Percentiles rank a stretch among this genome's conserved stretches.
phyloP scores from a whole-genome alignment of 805 yeast species.

The Maudiozyma bulderi region DNA sequence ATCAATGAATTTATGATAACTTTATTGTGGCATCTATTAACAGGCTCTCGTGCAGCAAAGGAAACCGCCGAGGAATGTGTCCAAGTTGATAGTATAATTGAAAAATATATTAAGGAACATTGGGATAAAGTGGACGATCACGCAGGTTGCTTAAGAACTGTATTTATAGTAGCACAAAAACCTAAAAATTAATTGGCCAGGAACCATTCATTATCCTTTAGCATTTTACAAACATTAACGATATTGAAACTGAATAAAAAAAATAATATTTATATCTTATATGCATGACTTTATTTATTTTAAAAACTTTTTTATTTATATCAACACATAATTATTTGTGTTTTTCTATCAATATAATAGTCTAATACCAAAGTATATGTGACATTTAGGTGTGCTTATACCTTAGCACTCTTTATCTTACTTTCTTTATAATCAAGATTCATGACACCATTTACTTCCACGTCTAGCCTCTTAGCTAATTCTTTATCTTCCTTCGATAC shows the following conservation, averaged over 20 bases:
- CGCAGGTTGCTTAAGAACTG: conserved; percentile 21
- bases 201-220: background rate
- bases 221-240: background rate
- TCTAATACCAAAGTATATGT: no score
- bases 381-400: background rate
- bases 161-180: conserved; percentile 23
- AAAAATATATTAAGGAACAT: conserved; percentile 22
- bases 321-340: no score
- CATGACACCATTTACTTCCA: conserved; percentile 19
- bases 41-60: conserved; percentile 12
- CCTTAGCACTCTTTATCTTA: background rate
- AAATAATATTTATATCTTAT: background rate
- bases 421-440: background rate
- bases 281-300: background rate
- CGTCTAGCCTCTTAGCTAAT: conserved; percentile 29
- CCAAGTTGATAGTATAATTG: conserved; percentile 15
- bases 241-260: background rate
- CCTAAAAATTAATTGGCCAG: conserved; percentile 7
- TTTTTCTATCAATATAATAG: no score
- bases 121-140: conserved; percentile 19
- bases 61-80: conserved; percentile 10
- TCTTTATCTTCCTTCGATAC: conserved; percentile 34
- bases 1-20: conserved; percentile 19
- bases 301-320: background rate
- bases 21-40: conserved; percentile 13